These are phyloP conservation scores for Eucalyptus viminalis DNA, from an alignment of 345 rosid genomes.

Conservation along the genomic window DNA sequence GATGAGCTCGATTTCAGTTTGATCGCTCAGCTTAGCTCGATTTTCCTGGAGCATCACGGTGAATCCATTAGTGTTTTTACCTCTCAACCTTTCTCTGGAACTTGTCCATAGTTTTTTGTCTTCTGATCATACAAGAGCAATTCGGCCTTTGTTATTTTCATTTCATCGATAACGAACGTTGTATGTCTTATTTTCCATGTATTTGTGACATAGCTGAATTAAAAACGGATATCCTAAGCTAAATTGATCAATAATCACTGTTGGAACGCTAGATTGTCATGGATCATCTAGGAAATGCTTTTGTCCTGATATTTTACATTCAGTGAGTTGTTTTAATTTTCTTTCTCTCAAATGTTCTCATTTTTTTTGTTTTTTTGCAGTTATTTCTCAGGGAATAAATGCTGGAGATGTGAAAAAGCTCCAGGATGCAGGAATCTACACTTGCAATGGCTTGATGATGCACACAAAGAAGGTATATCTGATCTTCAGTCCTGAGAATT, in stretches of 20 bases:
- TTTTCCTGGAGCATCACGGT: neutral
- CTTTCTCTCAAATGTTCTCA: neutral
- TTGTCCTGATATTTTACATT: neutral
- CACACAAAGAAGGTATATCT: conserved; percentile 74
- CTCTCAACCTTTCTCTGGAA: neutral
- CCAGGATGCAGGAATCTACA: conserved; percentile 92
- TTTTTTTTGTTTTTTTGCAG: neutral
- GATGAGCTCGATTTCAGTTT: neutral
- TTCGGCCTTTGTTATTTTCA: neutral
- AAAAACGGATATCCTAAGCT: too few relatives aligned
- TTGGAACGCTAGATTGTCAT: neutral
- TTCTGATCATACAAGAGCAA: neutral
- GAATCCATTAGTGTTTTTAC: neutral
- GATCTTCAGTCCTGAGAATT: neutral
- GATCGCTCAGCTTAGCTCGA: neutral
- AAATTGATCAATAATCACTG: neutral
- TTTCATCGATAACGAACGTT: too few relatives aligned
- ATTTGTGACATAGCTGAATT: neutral
- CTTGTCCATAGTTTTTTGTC: neutral
- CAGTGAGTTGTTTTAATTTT: neutral
- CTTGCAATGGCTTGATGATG: conserved; percentile 99
- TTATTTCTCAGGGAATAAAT: conserved; percentile 75
- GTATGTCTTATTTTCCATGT: neutral
- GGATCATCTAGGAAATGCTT: neutral
- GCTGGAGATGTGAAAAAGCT: conserved; percentile 92